These are phyloP conservation scores for Vanderwaltozyma verrucispora DNA, from an alignment of 805 yeast genomes.

Conservation along the genomic window DNA sequence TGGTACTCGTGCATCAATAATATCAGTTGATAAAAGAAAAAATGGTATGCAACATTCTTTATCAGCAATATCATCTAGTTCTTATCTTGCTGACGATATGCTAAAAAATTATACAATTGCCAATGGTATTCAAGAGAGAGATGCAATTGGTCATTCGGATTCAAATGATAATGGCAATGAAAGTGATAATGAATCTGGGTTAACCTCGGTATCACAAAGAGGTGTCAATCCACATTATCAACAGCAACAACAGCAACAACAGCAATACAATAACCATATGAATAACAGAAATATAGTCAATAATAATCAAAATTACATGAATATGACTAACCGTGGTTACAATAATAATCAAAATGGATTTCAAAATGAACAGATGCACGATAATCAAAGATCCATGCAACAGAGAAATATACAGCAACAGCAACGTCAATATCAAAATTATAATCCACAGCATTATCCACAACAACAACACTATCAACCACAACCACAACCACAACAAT, in stretches of 20 bases:
- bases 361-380: background rate
- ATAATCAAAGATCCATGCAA: conserved; percentile 5
- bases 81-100: background rate
- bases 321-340: too few relatives aligned
- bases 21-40: background rate
- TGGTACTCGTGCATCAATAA: background rate
- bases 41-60: background rate
- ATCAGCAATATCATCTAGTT: background rate
- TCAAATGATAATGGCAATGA: background rate
- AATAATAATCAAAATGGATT: conserved; percentile 1
- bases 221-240: conserved; percentile 54
- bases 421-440: conserved; percentile 5
- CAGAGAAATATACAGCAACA: conserved; percentile 9
- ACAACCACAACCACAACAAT: conserved; percentile 16
- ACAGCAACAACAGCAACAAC: conserved; percentile 7
- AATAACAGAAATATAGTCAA: background rate
- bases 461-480: conserved; percentile 11
- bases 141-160: too few relatives aligned
- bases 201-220: conserved; percentile 72
- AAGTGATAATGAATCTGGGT: conserved; percentile 43
- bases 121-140: too few relatives aligned
- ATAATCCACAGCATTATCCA: conserved; percentile 7
- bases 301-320: background rate
- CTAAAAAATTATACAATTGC: too few relatives aligned
- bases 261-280: conserved; percentile 7